Percentiles rank a stretch among this genome's conserved stretches.
Conservation (phyloP, 768 basidiomycete species). For the Royoungia palumana region DNA sequence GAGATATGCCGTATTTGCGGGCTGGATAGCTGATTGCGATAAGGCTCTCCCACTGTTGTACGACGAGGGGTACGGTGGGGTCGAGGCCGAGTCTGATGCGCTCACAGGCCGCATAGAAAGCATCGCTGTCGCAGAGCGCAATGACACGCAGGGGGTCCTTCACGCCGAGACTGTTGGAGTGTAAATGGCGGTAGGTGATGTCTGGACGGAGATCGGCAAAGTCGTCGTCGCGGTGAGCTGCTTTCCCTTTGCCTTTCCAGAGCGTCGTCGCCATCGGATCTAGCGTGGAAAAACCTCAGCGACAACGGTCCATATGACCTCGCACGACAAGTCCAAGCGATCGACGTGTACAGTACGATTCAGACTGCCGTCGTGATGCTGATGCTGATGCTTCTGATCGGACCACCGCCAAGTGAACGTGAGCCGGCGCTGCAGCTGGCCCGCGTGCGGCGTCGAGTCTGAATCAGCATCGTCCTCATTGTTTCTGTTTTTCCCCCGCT, state of each 20-base stretch:
- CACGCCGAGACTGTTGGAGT: slow-evolving; percentile 63
- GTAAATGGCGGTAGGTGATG: slow-evolving; percentile 79
- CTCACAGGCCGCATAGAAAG: slow-evolving; percentile 83
- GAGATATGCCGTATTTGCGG: slow-evolving; percentile 87
- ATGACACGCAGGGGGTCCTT: slow-evolving; percentile 79
- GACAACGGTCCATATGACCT: no score
- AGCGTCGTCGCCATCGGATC: neutral
- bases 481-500: neutral
- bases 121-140: slow-evolving; percentile 88
- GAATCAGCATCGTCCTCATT: no score
- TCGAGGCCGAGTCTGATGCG: slow-evolving; percentile 71
- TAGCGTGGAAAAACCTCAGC: neutral
- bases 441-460: no score
- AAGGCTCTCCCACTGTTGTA: slow-evolving; percentile 82
- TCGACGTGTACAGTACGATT: no score
- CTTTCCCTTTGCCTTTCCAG: slow-evolving; percentile 60
- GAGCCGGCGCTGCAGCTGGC: no score
- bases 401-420: no score
- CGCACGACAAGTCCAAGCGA: no score
- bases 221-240: slow-evolving; percentile 49
- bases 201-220: slow-evolving; percentile 40
- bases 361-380: no score
- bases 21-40: slow-evolving; percentile 98
- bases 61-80: slow-evolving; percentile 67
- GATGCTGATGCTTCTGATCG: no score